phyloP scores from a whole-genome alignment of 129 eudicot genomes.

The Artemisia argyi region DNA sequence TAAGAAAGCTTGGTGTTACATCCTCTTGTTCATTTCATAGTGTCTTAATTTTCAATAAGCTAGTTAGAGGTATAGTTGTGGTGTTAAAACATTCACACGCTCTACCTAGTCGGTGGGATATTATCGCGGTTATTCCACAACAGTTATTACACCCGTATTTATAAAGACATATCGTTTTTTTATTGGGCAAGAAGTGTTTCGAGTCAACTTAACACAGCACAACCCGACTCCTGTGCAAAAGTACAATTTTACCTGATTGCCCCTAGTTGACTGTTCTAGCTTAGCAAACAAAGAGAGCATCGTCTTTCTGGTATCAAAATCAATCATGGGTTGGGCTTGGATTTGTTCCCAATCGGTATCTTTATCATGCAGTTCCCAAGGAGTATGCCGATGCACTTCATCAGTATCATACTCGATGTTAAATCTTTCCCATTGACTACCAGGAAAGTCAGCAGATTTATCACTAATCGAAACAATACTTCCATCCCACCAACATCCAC shows the following conservation, averaged over 20 bases:
- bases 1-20: too few species aligned
- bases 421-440: constrained; percentile 90
- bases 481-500: constrained; percentile 78
- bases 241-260: constrained; percentile 42
- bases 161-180: neutral
- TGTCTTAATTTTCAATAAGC: too few species aligned
- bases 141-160: neutral
- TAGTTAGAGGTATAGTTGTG: too few species aligned
- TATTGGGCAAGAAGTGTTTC: neutral
- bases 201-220: too few species aligned
- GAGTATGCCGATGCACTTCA: constrained; percentile 45
- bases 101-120: too few species aligned
- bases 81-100: too few species aligned
- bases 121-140: too few species aligned
- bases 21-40: too few species aligned
- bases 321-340: constrained; percentile 46
- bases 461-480: constrained; percentile 41
- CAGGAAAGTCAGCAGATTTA: constrained; percentile 55
- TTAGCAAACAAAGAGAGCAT: constrained; percentile 46
- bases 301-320: constrained; percentile 29
- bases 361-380: constrained; percentile 84
- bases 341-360: constrained; percentile 33
- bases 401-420: constrained; percentile 38
- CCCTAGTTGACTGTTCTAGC: constrained; percentile 41
- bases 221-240: neutral